A percentile compares a stretch with the other conserved stretches of the same genome.
Evolutionary conservation across 805 yeast genomes (phyloP).

Genomic region (Starmerella lactis-condensi): DNA sequence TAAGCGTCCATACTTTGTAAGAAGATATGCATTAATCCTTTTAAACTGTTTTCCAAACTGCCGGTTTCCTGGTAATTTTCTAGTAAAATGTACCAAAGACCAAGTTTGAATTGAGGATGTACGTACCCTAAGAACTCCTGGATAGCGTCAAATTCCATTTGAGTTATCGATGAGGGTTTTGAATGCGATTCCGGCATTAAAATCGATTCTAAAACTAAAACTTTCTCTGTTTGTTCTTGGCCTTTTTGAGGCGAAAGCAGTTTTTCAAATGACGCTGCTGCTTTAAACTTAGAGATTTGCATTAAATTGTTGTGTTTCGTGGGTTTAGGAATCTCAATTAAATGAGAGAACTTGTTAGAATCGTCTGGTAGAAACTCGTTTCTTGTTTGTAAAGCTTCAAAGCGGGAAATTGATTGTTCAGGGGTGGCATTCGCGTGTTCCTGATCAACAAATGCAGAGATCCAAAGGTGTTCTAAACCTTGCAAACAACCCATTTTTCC

Average conservation of each 20-base stretch:
- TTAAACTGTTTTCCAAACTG: constrained; percentile 33
- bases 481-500: too few relatives aligned
- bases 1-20: constrained; percentile 28
- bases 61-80: constrained; percentile 31
- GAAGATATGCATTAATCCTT: constrained; percentile 28
- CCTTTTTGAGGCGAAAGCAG: constrained; percentile 22
- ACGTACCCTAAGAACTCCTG: constrained; percentile 41
- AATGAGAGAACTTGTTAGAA: constrained; percentile 2
- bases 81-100: constrained; percentile 58
- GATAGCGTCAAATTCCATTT: constrained; percentile 33
- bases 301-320: constrained; percentile 34
- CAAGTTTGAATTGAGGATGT: constrained; percentile 46
- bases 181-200: constrained; percentile 20
- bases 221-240: constrained; percentile 6
- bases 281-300: constrained; percentile 53
- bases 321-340: constrained; percentile 11
- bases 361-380: too few relatives aligned
- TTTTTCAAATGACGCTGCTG: constrained; percentile 44
- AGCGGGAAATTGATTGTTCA: constrained; percentile 17
- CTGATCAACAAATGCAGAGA: constrained; percentile 11
- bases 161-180: constrained; percentile 9
- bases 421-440: constrained; percentile 7
- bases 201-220: constrained; percentile 20
- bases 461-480: constrained; percentile 11
- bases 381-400: constrained; percentile 9